A percentile compares a stretch with the other conserved stretches of the same genome.
These are phyloP conservation scores for Agrostemma githago DNA, from an alignment of 148 eudicot species.

Conservation along the genomic window DNA sequence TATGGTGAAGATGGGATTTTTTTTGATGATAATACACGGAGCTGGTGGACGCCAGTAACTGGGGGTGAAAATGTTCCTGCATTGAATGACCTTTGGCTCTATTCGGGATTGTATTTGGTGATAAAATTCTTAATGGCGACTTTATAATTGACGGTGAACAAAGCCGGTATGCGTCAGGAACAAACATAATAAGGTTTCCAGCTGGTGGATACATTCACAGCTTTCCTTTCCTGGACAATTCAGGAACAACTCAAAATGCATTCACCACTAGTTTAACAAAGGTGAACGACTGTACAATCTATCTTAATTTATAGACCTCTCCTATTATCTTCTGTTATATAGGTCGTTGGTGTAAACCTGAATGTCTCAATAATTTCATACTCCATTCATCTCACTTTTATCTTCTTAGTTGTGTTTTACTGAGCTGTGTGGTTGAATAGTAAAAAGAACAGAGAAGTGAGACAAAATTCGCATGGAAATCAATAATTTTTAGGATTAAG, in stretches of 20 bases:
- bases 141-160: constrained; percentile 77
- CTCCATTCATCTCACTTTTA: background rate
- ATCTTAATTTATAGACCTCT: background rate
- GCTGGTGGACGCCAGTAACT: constrained; percentile 99
- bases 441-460: no score
- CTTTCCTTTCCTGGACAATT: constrained; percentile 83
- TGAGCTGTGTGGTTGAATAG: no score
- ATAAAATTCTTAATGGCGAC: constrained; percentile 91
- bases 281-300: constrained; percentile 37
- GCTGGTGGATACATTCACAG: constrained; percentile 86
- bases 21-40: constrained; percentile 95
- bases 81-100: constrained; percentile 93
- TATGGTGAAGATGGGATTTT: constrained; percentile 93
- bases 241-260: constrained; percentile 72
- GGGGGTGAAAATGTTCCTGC: constrained; percentile 98
- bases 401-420: no score
- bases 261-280: constrained; percentile 51
- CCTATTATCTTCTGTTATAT: background rate
- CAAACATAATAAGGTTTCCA: constrained; percentile 81
- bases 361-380: background rate
- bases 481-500: no score
- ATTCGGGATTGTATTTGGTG: constrained; percentile 93
- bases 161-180: constrained; percentile 92
- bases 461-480: no score
- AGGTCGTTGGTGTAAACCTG: background rate